Percentiles rank a stretch among this genome's conserved stretches.
Conservation (phyloP, 2,329 filamentous ascomycete genomes). For the Coniochaeta sp. region DNA sequence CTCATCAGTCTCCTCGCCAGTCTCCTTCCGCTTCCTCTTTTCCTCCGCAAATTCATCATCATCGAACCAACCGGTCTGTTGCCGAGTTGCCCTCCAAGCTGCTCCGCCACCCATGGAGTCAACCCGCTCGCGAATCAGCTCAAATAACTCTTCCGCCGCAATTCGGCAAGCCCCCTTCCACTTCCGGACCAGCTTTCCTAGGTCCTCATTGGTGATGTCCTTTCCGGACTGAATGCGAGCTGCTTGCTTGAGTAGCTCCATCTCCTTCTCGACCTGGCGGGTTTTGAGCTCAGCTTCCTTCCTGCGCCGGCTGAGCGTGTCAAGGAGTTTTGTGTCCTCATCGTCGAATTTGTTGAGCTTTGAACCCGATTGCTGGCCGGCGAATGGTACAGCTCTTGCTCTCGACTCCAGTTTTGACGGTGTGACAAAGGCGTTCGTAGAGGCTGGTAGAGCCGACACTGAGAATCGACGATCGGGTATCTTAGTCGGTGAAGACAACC, state of each 20-base stretch:
- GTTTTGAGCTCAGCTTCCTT: conserved; percentile 3
- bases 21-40: background rate
- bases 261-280: conserved; percentile 16
- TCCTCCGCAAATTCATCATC: background rate
- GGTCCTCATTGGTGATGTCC: conserved; percentile 38
- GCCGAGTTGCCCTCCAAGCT: conserved; percentile 19
- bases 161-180: conserved; percentile 54
- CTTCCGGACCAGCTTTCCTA: conserved; percentile 46
- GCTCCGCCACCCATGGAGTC: conserved; percentile 37
- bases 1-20: conserved; percentile 13
- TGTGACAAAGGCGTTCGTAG: background rate
- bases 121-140: conserved; percentile 42
- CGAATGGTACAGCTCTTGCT: background rate
- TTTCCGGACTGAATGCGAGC: conserved; percentile 33
- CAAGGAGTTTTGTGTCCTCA: conserved; percentile 10
- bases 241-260: conserved; percentile 36
- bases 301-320: conserved; percentile 7
- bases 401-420: background rate
- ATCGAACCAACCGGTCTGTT: conserved; percentile 12
- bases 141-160: conserved; percentile 63
- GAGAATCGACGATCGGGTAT: background rate
- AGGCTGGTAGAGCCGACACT: background rate
- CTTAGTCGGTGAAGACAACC: background rate
- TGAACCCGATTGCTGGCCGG: background rate
- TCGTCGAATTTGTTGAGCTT: background rate